Evolutionary conservation across 352 stramenopile genomes (phyloP), one percentile per base, ranked within the genome.

Genomic region (Phytophthora meadii): DNA sequence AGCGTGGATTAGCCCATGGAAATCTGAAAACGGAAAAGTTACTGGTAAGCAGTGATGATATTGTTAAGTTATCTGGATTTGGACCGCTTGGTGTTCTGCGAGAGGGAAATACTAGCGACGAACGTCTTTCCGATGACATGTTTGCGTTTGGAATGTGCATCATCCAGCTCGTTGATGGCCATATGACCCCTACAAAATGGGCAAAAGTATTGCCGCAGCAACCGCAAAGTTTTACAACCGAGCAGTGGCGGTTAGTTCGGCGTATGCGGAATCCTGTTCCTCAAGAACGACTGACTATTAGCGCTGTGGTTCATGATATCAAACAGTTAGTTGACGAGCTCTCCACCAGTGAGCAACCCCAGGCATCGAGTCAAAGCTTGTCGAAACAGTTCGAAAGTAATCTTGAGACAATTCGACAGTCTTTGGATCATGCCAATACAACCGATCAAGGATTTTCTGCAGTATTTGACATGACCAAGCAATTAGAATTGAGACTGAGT

Each of bases 11-110:
- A 8, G 32, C 60, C 6, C 68, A 77, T 22, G 55, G 61, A 10
- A 67, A 74, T 11, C 10, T 77, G 14, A 61, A 24, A 15, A 30
- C 22, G 5, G 56, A 63, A 7, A 65, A 68, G 40, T 30, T 77
- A 3, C 22, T 77, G 27, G 65, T 77, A 1, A 55, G 53, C 8
- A 60, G 44, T 4, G 65, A 74, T 54, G 61, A 28, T 7, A 51
- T 63, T 19, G 51, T 46, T 2, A 63, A 63, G 25, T 6, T 63
- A 3, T 46, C 52, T 40, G 61, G 61, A 0, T 63, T 68, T 19
- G 45, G 61, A 2, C 17, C 57, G n/a, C 11, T 17, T 34, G 14
- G 15, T 12, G 14, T 44, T 22, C 8, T 63, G 4, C 37, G 50
- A 39, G 39, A 54, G 27, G 39, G 17, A 4, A n/a, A 53, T 4